Evolutionary conservation across 1,139 yeast species (phyloP).

Genomic region (Geotrichum macrosporum): DNA sequence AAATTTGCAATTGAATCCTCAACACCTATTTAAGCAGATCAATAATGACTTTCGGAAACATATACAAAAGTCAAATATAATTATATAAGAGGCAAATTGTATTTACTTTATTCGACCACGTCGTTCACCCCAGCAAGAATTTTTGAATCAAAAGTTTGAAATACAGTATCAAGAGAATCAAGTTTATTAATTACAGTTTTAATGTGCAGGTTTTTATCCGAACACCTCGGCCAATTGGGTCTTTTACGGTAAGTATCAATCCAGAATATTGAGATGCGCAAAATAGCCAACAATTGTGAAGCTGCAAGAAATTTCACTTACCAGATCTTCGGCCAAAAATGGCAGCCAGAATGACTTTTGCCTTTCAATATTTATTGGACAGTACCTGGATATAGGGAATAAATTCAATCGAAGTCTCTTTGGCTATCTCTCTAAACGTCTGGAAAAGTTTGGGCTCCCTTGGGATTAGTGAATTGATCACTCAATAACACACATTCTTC

Average conservation of each 20-base stretch:
- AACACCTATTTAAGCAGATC: no score
- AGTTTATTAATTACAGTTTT: conserved; percentile 93
- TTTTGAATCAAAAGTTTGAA: conserved; percentile 90
- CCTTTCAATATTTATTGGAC: conserved; percentile 77
- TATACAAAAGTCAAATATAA: no score
- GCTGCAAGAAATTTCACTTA: conserved; percentile 79
- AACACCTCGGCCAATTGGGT: conserved; percentile 81
- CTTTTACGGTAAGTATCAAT: conserved; percentile 77
- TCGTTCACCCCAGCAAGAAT: conserved; percentile 79
- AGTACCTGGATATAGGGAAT: conserved; percentile 54
- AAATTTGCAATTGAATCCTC: conserved; percentile 86
- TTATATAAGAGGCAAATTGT: no score
- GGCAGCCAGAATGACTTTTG: conserved; percentile 77
- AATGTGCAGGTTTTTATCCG: conserved; percentile 74
- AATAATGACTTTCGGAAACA: no score
- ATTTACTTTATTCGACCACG: conserved; percentile 75
- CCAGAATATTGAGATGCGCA: conserved; percentile 84
- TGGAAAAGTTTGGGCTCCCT: conserved; percentile 44
- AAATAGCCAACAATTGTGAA: conserved; percentile 94
- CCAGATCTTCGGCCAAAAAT: conserved; percentile 67
- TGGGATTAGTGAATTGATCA: conserved; percentile 46
- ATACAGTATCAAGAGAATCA: conserved; percentile 79
- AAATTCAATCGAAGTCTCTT: conserved; percentile 46
- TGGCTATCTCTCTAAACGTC: conserved; percentile 45
- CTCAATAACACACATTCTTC: conserved; percentile 62